Evolutionary conservation across 495 filamentous ascomycete species (phyloP).

Genomic region (Pyrenopolyporus hunteri): DNA sequence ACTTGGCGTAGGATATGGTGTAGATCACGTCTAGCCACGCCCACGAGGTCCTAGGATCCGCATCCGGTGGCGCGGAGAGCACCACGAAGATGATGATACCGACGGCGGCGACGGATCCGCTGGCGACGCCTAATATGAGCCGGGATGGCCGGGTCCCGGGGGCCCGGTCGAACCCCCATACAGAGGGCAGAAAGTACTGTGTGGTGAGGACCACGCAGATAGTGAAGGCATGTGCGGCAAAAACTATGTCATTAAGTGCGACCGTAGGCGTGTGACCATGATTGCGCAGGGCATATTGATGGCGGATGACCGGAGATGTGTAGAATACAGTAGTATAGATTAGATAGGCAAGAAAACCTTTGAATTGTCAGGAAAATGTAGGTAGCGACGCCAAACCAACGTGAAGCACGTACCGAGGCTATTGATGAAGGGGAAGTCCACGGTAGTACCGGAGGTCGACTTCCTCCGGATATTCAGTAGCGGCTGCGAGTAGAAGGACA

Average conservation of each 20-base stretch:
- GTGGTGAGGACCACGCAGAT: constrained; percentile 69
- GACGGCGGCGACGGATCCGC: constrained; percentile 67
- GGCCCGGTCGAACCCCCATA: constrained; percentile 78
- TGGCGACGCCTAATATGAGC: constrained; percentile 68
- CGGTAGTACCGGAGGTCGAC: constrained; percentile 80
- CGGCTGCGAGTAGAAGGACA: constrained; percentile 92
- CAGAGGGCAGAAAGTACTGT: constrained; percentile 71
- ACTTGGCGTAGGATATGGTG: constrained; percentile 81
- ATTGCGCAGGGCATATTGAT: constrained; percentile 85
- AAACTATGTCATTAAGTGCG: constrained; percentile 86
- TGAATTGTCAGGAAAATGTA: constrained; percentile 30
- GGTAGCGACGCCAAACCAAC: neutral
- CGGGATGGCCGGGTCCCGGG: constrained; percentile 61
- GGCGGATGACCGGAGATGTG: constrained; percentile 75
- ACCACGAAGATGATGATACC: constrained; percentile 62
- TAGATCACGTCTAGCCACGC: constrained; percentile 67
- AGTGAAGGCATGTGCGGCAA: constrained; percentile 76
- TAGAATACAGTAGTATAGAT: constrained; percentile 75
- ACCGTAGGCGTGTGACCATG: constrained; percentile 77
- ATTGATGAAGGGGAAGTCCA: constrained; percentile 87
- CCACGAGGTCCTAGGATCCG: constrained; percentile 50
- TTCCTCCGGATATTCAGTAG: constrained; percentile 74
- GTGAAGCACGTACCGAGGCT: constrained; percentile 64
- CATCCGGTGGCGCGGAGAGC: constrained; percentile 56
- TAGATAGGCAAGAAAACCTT: constrained; percentile 79